A percentile compares a stretch with the other conserved stretches of the same genome.
phyloP scores from a whole-genome alignment of 768 basidiomycete genomes.

The Termitomyces titanicus region DNA sequence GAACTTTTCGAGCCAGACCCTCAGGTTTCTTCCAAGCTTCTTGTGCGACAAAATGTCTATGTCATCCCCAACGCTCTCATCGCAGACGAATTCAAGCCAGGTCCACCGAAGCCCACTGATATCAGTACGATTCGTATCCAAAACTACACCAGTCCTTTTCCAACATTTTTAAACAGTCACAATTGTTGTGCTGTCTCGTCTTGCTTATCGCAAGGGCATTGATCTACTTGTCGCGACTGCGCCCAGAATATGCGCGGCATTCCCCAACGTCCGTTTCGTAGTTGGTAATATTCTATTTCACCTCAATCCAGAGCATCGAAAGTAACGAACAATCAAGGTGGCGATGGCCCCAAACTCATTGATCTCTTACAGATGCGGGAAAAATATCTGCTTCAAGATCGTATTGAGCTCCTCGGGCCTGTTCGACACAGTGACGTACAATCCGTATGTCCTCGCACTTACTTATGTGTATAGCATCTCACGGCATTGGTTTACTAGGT shows the following conservation, averaged over 20 bases:
- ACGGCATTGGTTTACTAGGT: slow-evolving; percentile 44
- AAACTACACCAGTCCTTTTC: background rate
- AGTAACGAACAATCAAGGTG: slow-evolving; percentile 45
- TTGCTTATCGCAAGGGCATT: slow-evolving; percentile 95
- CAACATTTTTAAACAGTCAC: slow-evolving; percentile 48
- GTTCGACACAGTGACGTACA: slow-evolving; percentile 82
- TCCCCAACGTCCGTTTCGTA: slow-evolving; percentile 85
- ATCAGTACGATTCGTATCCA: slow-evolving; percentile 44
- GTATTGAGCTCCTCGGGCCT: slow-evolving; percentile 85
- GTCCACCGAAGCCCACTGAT: slow-evolving; percentile 41
- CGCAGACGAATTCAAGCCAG: slow-evolving; percentile 81
- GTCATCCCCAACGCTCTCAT: slow-evolving; percentile 94
- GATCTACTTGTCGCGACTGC: slow-evolving; percentile 92
- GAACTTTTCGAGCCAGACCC: slow-evolving; percentile 59
- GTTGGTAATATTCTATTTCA: slow-evolving; percentile 50
- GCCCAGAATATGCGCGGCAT: slow-evolving; percentile 81
- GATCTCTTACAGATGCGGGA: slow-evolving; percentile 96
- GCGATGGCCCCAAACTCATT: slow-evolving; percentile 93
- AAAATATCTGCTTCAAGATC: slow-evolving; percentile 83
- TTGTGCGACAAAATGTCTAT: slow-evolving; percentile 62
- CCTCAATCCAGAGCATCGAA: background rate
- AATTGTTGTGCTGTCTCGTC: slow-evolving; percentile 84
- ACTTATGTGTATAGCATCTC: background rate
- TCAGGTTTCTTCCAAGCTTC: slow-evolving; percentile 37
- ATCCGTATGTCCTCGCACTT: slow-evolving; percentile 47